Percentiles rank a stretch among this genome's conserved stretches.
Conservation (phyloP, 1,139 yeast genomes). For the Nakaseomyces nivariensis region DNA sequence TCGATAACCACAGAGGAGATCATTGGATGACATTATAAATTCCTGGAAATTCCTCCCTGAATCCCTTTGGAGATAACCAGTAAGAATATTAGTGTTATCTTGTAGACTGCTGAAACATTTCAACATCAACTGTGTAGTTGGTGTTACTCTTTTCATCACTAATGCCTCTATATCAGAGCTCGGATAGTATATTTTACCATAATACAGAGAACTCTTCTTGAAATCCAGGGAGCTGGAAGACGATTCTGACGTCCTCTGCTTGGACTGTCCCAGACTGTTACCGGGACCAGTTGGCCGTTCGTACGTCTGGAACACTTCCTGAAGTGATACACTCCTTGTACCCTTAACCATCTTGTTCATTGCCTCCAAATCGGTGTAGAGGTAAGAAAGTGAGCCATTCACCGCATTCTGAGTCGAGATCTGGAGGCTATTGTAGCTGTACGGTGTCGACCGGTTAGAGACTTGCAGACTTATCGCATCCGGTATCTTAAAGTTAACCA, state of each 20-base stretch:
- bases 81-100: constrained; percentile 44
- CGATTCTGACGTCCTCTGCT: background rate
- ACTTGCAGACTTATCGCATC: constrained; percentile 56
- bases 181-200: constrained; percentile 86
- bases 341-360: constrained; percentile 40
- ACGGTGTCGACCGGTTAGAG: constrained; percentile 60
- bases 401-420: constrained; percentile 59
- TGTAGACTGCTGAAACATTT: constrained; percentile 69
- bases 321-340: constrained; percentile 49
- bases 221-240: background rate
- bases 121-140: constrained; percentile 44
- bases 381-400: constrained; percentile 76
- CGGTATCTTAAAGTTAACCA: constrained; percentile 71
- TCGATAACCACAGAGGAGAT: constrained; percentile 75
- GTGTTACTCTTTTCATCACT: constrained; percentile 56
- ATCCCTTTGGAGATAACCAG: constrained; percentile 64
- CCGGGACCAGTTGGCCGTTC: constrained; percentile 32
- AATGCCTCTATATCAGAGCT: constrained; percentile 83
- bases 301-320: constrained; percentile 74
- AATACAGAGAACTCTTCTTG: constrained; percentile 35
- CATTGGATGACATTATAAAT: constrained; percentile 77
- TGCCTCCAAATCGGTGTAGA: constrained; percentile 55
- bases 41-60: constrained; percentile 62
- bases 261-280: constrained; percentile 7
- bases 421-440: constrained; percentile 67